Evolutionary conservation across 1,139 yeast genomes (phyloP).

Genomic region (Kodamaea arcana): DNA sequence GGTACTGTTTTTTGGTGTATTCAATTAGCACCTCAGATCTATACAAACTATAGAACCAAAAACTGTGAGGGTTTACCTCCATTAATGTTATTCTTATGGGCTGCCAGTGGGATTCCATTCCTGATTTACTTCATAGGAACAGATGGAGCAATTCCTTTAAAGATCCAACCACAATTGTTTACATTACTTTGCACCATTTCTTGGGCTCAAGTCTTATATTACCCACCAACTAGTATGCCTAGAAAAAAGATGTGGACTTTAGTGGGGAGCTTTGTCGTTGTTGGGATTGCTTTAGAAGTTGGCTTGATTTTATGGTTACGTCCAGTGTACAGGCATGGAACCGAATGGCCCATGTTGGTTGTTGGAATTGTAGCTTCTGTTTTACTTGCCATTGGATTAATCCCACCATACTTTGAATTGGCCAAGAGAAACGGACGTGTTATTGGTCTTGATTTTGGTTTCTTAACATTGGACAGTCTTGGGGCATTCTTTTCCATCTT

Average conservation of each 20-base stretch:
- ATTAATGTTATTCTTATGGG: slow-evolving; percentile 80
- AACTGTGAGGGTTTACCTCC: slow-evolving; percentile 86
- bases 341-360: slow-evolving; percentile 72
- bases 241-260: slow-evolving; percentile 33
- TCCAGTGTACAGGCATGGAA: slow-evolving; percentile 56
- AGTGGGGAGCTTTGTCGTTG: slow-evolving; percentile 34
- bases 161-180: slow-evolving; percentile 84
- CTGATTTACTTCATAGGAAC: slow-evolving; percentile 74
- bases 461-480: slow-evolving; percentile 66
- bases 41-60: slow-evolving; percentile 66
- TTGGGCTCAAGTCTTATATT: slow-evolving; percentile 72
- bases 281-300: slow-evolving; percentile 58
- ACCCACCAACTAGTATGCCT: slow-evolving; percentile 61
- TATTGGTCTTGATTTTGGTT: slow-evolving; percentile 83
- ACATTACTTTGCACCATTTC: slow-evolving; percentile 64
- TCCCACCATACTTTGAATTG: slow-evolving; percentile 88
- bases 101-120: slow-evolving; percentile 77
- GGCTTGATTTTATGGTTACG: slow-evolving; percentile 73
- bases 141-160: slow-evolving; percentile 68
- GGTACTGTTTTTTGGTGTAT: slow-evolving; percentile 92
- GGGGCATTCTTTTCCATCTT: slow-evolving; percentile 80
- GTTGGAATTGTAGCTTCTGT: slow-evolving; percentile 80
- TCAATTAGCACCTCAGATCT: slow-evolving; percentile 82
- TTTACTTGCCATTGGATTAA: slow-evolving; percentile 66
- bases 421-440: slow-evolving; percentile 78